Conservation (phyloP, 2,329 filamentous ascomycete species). For the Ophiostoma pallidulum region DNA sequence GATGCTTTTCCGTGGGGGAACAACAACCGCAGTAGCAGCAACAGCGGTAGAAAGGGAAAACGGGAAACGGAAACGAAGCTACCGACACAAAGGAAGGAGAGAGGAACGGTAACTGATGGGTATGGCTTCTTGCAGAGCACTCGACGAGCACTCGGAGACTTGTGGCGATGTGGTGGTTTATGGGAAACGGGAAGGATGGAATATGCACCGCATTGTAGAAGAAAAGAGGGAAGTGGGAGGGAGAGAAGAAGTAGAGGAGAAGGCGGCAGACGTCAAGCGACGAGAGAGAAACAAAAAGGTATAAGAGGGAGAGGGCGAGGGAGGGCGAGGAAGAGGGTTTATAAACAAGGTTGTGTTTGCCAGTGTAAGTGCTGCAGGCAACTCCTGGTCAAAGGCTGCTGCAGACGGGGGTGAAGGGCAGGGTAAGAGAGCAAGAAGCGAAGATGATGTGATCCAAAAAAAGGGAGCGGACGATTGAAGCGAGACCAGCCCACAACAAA, state of each 20-base stretch:
- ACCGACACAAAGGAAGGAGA: neutral
- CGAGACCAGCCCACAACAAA: conserved; percentile 15
- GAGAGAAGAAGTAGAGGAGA: neutral
- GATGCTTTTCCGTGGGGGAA: neutral
- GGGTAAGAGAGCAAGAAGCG: conserved; percentile 1
- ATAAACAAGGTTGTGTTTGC: conserved; percentile 6
- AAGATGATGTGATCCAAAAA: neutral
- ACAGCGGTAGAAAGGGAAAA: neutral
- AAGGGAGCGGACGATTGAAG: conserved; percentile 9
- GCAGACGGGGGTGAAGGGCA: no score
- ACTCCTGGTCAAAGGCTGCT: neutral
- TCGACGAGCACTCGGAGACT: neutral
- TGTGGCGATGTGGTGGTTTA: neutral
- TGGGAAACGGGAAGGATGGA: conserved; percentile 4
- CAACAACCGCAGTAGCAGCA: neutral
- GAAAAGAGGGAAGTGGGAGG: neutral
- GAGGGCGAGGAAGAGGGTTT: neutral
- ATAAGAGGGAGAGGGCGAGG: neutral
- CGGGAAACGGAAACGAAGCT: neutral
- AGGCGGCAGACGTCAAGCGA: neutral
- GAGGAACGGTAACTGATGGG: neutral
- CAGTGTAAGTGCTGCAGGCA: conserved; percentile 6
- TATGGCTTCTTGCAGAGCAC: neutral
- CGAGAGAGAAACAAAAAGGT: no score
- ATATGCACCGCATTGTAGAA: conserved; percentile 14